Evolutionary conservation across 78 protist species (phyloP).

Genomic region (Reticulomyxa filosa): DNA sequence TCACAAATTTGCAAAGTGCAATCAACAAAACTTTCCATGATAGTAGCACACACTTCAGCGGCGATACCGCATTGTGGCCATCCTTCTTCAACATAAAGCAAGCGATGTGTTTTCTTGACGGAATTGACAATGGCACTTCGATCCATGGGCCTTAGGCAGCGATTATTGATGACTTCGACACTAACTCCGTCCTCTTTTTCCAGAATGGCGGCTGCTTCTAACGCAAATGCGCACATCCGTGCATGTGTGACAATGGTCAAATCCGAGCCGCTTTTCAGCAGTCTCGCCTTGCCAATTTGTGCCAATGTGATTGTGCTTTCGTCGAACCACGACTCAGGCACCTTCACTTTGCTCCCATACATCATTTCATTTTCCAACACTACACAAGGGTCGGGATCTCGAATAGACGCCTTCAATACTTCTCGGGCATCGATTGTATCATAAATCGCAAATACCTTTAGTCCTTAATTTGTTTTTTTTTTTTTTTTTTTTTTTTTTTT

Average conservation of each 20-base stretch:
- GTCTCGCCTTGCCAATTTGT: slow-evolving; percentile 77
- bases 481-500: too few relatives aligned
- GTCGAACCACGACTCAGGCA: slow-evolving; percentile 17
- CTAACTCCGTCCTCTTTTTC: background rate
- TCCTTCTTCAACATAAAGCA: slow-evolving; percentile 62
- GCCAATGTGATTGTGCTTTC: slow-evolving; percentile 49
- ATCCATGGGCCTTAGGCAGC: slow-evolving; percentile 50
- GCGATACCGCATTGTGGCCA: slow-evolving; percentile 80
- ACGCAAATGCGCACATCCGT: slow-evolving; percentile 37
- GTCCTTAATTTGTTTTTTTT: too few relatives aligned
- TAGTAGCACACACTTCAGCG: slow-evolving; percentile 64
- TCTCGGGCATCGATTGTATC: slow-evolving; percentile 65
- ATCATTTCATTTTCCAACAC: slow-evolving; percentile 75
- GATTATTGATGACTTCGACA: slow-evolving; percentile 59
- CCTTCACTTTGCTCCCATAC: slow-evolving; percentile 56
- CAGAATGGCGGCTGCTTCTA: slow-evolving; percentile 12
- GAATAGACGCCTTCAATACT: slow-evolving; percentile 76
- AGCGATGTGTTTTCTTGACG: slow-evolving; percentile 71
- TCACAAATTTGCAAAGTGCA: too few relatives aligned
- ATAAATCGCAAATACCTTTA: slow-evolving; percentile 54
- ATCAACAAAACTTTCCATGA: too few relatives aligned
- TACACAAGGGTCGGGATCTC: slow-evolving; percentile 83
- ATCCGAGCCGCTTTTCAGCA: too few relatives aligned
- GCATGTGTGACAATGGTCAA: slow-evolving; percentile 69
- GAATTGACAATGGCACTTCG: slow-evolving; percentile 47